Evolutionary conservation across 164 flowering plant species (phyloP).

Genomic region (Vitis vinifera): DNA sequence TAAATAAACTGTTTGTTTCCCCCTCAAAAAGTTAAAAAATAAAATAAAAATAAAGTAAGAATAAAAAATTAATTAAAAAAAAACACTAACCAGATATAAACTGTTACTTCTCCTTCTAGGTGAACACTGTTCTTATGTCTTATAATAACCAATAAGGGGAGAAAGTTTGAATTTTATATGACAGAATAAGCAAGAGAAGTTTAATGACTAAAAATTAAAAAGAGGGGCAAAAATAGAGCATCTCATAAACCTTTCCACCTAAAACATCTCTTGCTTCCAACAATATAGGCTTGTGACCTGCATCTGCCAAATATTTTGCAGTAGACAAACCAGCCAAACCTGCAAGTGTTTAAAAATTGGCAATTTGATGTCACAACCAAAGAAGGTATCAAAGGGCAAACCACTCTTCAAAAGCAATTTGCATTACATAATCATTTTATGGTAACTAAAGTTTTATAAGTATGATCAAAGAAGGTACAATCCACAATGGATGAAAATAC

Average conservation of each 20-base stretch:
- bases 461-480: background rate
- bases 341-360: conserved; percentile 24
- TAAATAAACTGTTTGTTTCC: no score
- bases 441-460: background rate
- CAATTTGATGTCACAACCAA: background rate
- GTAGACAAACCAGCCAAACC: conserved; percentile 97
- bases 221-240: conserved; percentile 8
- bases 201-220: background rate
- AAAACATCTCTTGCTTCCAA: conserved; percentile 97
- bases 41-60: no score
- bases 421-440: background rate
- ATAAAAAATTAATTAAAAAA: no score
- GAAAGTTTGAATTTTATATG: no score
- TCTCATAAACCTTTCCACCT: conserved; percentile 87
- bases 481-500: background rate
- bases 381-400: background rate
- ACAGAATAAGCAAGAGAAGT: background rate
- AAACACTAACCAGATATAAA: no score
- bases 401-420: background rate
- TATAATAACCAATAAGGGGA: no score
- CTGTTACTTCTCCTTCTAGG: no score
- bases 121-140: no score
- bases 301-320: conserved; percentile 98
- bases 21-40: no score
- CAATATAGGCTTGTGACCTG: conserved; percentile 89